Percentiles rank a stretch among this genome's conserved stretches.
Conservation (phyloP, 495 filamentous ascomycete species). For the Friedmanniomyces simplex region DNA sequence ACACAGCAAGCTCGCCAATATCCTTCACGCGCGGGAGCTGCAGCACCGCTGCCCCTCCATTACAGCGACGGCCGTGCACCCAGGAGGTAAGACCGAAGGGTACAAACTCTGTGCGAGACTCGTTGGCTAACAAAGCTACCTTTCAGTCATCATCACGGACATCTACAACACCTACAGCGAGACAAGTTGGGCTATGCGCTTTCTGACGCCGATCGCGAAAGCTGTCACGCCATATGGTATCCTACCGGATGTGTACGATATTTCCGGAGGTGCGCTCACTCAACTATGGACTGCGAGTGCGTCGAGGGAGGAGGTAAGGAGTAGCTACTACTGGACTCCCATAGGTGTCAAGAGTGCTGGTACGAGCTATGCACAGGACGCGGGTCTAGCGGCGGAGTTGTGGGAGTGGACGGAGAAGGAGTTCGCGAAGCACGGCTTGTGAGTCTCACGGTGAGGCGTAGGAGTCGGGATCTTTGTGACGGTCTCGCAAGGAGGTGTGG, state of each 20-base stretch:
- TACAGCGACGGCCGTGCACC: slow-evolving; percentile 36
- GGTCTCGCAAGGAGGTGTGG: too few relatives aligned
- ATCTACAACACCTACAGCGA: slow-evolving; percentile 14
- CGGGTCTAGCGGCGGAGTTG: slow-evolving; percentile 28
- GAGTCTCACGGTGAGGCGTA: too few relatives aligned
- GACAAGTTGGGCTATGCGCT: background rate
- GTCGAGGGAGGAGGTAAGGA: slow-evolving; percentile 28
- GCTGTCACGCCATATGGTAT: background rate
- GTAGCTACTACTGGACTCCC: slow-evolving; percentile 34
- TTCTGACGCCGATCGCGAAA: background rate
- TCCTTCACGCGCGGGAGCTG: slow-evolving; percentile 53
- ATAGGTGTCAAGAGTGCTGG: slow-evolving; percentile 29
- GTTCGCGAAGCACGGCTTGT: slow-evolving; percentile 10
- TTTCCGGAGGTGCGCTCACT: slow-evolving; percentile 30
- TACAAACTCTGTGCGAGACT: too few relatives aligned
- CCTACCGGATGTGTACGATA: slow-evolving; percentile 17
- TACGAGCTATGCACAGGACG: slow-evolving; percentile 23
- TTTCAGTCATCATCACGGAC: slow-evolving; percentile 28
- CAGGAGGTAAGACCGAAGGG: slow-evolving; percentile 28
- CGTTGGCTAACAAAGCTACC: too few relatives aligned
- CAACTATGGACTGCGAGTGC: slow-evolving; percentile 36
- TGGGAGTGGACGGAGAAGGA: slow-evolving; percentile 40
- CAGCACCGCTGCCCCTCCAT: slow-evolving; percentile 40
- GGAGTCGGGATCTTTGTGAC: too few relatives aligned
- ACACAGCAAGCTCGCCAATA: slow-evolving; percentile 59